Conservation (phyloP, 2,329 filamentous ascomycete genomes). For the Monilinia aucupariae region DNA sequence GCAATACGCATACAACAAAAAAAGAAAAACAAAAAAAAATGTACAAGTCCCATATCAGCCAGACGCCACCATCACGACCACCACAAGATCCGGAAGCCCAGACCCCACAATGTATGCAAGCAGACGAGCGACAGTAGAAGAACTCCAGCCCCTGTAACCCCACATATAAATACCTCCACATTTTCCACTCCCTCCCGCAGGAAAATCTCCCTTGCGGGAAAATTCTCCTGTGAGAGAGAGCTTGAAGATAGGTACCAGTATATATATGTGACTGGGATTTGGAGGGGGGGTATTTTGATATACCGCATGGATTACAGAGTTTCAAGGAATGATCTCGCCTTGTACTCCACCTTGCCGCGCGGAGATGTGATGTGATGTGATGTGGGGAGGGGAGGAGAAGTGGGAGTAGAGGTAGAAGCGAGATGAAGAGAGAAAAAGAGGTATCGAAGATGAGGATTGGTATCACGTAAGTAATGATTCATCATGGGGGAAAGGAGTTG, state of each 20-base stretch:
- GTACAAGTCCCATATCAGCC: neutral
- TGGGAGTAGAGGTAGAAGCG: no score
- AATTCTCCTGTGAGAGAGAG: no score
- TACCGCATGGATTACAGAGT: constrained; percentile 74
- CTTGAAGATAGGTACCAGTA: no score
- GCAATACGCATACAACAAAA: no score
- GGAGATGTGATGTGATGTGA: constrained; percentile 40
- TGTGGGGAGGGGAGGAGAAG: neutral
- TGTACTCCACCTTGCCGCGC: constrained; percentile 72
- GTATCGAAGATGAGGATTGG: no score
- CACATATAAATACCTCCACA: neutral
- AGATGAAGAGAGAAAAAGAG: no score
- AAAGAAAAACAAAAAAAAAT: neutral
- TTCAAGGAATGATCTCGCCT: constrained; percentile 69
- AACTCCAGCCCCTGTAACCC: neutral
- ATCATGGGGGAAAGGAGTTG: neutral
- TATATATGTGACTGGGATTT: no score
- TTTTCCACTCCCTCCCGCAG: neutral
- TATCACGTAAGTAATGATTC: neutral
- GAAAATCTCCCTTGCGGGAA: no score
- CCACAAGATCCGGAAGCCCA: neutral
- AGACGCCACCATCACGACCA: neutral
- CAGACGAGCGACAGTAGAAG: constrained; percentile 3
- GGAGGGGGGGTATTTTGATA: no score
- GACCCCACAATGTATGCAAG: neutral